Evolutionary conservation across 768 basidiomycete genomes (phyloP).

Genomic region (Termitomyces heimii): DNA sequence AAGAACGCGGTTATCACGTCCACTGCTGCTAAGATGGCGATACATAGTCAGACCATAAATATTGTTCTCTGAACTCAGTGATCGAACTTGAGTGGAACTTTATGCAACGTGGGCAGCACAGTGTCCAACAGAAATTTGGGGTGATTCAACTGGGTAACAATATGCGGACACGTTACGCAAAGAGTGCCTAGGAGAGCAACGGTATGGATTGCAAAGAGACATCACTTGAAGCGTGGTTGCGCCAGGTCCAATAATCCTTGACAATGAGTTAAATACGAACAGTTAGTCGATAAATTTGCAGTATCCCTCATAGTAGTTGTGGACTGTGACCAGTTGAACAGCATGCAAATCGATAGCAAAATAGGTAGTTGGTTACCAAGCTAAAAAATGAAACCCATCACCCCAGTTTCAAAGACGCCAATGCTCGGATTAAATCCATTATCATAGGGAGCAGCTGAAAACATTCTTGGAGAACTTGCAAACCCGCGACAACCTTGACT

Average conservation of each 20-base stretch:
- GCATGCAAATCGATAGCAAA: not conserved
- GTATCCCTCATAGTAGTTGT: too few species aligned
- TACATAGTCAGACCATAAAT: conserved; percentile 3
- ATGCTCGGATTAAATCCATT: not conserved
- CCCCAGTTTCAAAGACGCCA: conserved; percentile 11
- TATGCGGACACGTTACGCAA: conserved; percentile 8
- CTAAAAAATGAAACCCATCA: conserved; percentile 10
- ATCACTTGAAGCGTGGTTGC: not conserved
- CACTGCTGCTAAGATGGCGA: conserved; percentile 5
- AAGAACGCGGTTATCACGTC: conserved; percentile 8
- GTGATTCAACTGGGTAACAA: conserved; percentile 1
- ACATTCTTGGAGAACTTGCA: not conserved
- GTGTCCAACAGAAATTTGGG: conserved; percentile 5
- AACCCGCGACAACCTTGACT: not conserved
- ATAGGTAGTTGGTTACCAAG: not conserved
- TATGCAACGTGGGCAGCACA: conserved; percentile 1
- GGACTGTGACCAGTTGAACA: conserved; percentile 2
- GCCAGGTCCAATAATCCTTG: conserved; percentile 8
- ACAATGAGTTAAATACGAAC: too few species aligned
- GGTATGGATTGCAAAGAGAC: not conserved
- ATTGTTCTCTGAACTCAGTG: conserved; percentile 1
- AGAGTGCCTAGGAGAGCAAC: conserved; percentile 9
- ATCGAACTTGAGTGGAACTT: not conserved
- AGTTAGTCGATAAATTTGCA: too few species aligned
- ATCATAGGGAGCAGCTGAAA: not conserved